Evolutionary conservation across 768 basidiomycete species (phyloP).

Genomic region (Hygrophorus russula): DNA sequence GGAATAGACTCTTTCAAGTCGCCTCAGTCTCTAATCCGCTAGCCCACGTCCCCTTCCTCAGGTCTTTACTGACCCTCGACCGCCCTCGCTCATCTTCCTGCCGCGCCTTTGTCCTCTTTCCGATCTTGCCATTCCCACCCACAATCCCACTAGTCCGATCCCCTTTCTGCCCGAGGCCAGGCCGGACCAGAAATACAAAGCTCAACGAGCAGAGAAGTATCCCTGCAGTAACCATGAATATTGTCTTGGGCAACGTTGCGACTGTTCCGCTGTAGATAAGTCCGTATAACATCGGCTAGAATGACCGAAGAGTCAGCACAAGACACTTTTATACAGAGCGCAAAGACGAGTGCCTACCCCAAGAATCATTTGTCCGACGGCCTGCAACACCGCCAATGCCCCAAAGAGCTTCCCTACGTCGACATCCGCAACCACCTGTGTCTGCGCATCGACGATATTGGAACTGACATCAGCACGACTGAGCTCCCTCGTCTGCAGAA

Average conservation of each 20-base stretch:
- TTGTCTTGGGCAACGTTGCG: constrained; percentile 54
- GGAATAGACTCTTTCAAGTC: too few relatives aligned
- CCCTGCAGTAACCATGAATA: constrained; percentile 48
- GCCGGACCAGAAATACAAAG: constrained; percentile 28
- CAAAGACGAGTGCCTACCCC: constrained; percentile 24
- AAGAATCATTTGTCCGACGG: constrained; percentile 55
- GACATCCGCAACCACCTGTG: constrained; percentile 13
- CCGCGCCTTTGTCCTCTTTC: constrained; percentile 11
- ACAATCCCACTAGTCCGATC: not conserved
- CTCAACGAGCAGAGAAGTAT: constrained; percentile 32
- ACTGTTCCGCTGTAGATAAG: constrained; percentile 62
- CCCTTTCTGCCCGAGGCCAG: constrained; percentile 3
- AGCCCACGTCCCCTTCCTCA: not conserved
- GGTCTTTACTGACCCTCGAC: constrained; percentile 37
- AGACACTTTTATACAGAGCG: not conserved
- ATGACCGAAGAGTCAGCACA: not conserved
- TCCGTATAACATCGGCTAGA: constrained; percentile 64
- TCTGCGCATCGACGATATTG: constrained; percentile 9
- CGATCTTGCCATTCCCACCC: constrained; percentile 10
- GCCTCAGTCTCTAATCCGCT: too few relatives aligned
- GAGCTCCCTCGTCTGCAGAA: constrained; percentile 34
- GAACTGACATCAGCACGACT: constrained; percentile 14
- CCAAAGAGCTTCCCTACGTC: constrained; percentile 54
- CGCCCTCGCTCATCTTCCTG: constrained; percentile 30
- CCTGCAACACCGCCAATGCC: constrained; percentile 60